Base-by-base conservation (phyloP, 1,284 basidiomycete species). In the Rhodotorula sp. region DNA sequence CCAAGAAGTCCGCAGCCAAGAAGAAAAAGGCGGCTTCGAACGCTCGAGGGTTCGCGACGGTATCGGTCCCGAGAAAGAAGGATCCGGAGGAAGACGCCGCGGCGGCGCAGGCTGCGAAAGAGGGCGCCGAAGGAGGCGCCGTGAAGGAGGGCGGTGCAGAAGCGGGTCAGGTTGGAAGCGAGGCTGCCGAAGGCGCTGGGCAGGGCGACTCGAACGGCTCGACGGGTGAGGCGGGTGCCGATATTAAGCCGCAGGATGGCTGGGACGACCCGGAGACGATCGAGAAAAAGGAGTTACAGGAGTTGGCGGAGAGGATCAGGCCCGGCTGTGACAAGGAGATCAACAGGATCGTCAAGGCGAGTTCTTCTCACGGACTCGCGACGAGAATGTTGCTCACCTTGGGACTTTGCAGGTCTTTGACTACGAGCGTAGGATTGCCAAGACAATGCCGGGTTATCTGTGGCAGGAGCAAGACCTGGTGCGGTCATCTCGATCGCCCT, bases 271-370 rank as follows among this genome's bases (percentile, higher is more conserved):
- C 82, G 36, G 83, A 82, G 57, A 81, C 62, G 27, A 53, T 79
- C n/a, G 85, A 86, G 76, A 85, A 88, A 66, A 82, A 76, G 75
- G 81, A 82, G 47, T 80, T 90, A 62, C 89, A 90, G 80, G 81
- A 77, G 62, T 78, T 92, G 56, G 85, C 94, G 0, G 93, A 97
- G 73, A 88, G 87, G 76, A 82, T 91, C 44, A 91, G 95, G 77
- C 92, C 94, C 24, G 92, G 88, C 76, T 90, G 87, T 4, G 92
- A 97, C 78, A 94, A 90, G 80, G 96, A 98, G 76, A 87, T 94
- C 63, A 81, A 84, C 3, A 85, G 92, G 77, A 85, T 85, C 20
- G 77, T 87, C 66, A 88, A 86, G 82, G 86, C 85, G 62, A 29
- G 81, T n/a, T n/a, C 15, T 32, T 34, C 7, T 4, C 29, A 46